Percentiles rank a stretch among this genome's conserved stretches.
phyloP scores from a whole-genome alignment of 192 early-diverging fungal genomes.

The Jimgerdemannia lactiflua region DNA sequence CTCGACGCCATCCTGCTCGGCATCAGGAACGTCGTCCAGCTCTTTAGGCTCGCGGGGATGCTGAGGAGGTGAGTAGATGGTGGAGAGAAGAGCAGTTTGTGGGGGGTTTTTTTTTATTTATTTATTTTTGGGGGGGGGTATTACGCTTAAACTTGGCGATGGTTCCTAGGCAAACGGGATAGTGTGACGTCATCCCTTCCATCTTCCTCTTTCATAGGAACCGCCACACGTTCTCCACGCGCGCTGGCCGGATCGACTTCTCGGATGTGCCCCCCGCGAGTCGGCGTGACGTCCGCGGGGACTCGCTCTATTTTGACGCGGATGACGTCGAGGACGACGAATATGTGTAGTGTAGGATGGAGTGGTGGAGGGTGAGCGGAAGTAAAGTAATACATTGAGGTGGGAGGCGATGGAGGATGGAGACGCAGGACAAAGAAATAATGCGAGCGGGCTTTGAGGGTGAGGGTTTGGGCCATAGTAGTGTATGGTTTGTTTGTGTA shows the following conservation, averaged over 20 bases:
- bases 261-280: neutral
- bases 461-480: too few species aligned
- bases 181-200: neutral
- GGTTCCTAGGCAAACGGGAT: too few species aligned
- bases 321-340: neutral
- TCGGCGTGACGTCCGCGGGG: neutral
- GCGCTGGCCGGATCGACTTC: neutral
- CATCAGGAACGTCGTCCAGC: conserved; percentile 70
- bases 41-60: conserved; percentile 65
- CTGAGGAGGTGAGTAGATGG: conserved; percentile 49
- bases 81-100: neutral
- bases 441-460: too few species aligned
- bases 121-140: too few species aligned
- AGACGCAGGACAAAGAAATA: too few species aligned
- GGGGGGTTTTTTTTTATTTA: too few species aligned
- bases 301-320: neutral
- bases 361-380: too few species aligned
- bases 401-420: too few species aligned
- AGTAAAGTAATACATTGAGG: too few species aligned
- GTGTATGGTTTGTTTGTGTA: too few species aligned
- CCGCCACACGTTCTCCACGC: neutral
- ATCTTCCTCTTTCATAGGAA: neutral
- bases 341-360: neutral
- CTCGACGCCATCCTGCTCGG: conserved; percentile 69
- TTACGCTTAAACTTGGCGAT: too few species aligned